Conservation (phyloP, 768 basidiomycete species). For the Boletellus ananas region DNA sequence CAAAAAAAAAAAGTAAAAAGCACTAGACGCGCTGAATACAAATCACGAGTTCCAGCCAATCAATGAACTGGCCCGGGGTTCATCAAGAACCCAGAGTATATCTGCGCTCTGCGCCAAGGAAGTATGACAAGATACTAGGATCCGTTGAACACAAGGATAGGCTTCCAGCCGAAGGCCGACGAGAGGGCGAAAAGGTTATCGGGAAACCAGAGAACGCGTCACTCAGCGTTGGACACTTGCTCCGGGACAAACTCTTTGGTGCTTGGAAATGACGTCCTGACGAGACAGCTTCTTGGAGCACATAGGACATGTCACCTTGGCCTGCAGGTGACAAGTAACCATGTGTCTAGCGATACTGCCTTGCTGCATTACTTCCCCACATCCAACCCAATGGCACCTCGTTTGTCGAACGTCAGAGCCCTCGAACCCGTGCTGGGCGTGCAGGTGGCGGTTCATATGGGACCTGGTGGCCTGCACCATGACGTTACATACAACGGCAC, state of each 20-base stretch:
- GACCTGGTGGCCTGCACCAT: slow-evolving; percentile 23
- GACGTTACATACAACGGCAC: slow-evolving; percentile 8
- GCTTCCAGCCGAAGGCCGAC: not conserved
- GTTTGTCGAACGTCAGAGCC: slow-evolving; percentile 20
- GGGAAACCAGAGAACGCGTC: too few relatives aligned
- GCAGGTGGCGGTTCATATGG: slow-evolving; percentile 26
- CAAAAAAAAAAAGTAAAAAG: too few relatives aligned
- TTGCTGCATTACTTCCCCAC: slow-evolving; percentile 23
- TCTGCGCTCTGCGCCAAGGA: not conserved
- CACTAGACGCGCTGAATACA: too few relatives aligned
- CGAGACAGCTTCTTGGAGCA: slow-evolving; percentile 28
- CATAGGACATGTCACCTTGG: slow-evolving; percentile 26
- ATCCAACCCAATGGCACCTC: slow-evolving; percentile 20
- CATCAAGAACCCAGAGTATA: too few relatives aligned
- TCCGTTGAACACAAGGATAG: not conserved
- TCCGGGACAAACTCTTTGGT: slow-evolving; percentile 24
- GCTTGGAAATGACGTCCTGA: slow-evolving; percentile 26
- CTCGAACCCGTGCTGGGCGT: slow-evolving; percentile 19
- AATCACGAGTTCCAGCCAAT: too few relatives aligned
- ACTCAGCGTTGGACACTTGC: slow-evolving; percentile 13
- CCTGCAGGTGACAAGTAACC: slow-evolving; percentile 27
- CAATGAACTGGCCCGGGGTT: not conserved
- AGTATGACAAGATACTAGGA: not conserved
- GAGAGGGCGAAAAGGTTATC: not conserved
- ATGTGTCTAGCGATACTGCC: slow-evolving; percentile 27